Evolutionary conservation across 73 alveolate species (phyloP).

Genomic region (Breviolum minutum): DNA sequence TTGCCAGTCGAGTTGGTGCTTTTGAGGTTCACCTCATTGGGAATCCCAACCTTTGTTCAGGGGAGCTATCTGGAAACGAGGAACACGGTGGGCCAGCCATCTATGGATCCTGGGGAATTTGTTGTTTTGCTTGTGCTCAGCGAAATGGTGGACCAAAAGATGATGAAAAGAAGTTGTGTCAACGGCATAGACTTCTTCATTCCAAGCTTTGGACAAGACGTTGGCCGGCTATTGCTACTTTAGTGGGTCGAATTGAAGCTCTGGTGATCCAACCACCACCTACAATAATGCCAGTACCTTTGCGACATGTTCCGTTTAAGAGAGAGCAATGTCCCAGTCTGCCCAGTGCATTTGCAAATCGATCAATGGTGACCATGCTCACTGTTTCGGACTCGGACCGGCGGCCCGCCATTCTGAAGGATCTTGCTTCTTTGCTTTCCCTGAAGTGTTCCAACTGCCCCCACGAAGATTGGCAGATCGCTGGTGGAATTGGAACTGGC

Average conservation of each 20-base stretch:
- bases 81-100: background rate
- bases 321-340: background rate
- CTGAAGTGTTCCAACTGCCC: background rate
- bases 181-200: background rate
- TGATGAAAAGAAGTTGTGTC: background rate
- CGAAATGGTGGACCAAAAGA: background rate
- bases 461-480: background rate
- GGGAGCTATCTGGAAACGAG: background rate
- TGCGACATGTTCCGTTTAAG: background rate
- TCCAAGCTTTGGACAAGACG: slow-evolving; percentile 39
- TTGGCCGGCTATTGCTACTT: background rate
- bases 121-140: slow-evolving; percentile 3
- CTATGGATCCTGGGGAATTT: background rate
- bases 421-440: background rate
- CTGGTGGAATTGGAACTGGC: background rate
- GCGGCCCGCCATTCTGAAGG: background rate
- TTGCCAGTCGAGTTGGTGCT: slow-evolving; percentile 25
- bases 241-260: background rate
- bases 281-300: background rate
- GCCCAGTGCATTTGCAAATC: background rate
- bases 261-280: slow-evolving; percentile 2
- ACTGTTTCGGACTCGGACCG: background rate
- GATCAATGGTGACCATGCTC: background rate
- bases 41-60: background rate
- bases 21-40: slow-evolving; percentile 15